These are phyloP conservation scores for Pezicula carpinea DNA, from an alignment of 2,329 filamentous ascomycete genomes.

Conservation along the genomic window DNA sequence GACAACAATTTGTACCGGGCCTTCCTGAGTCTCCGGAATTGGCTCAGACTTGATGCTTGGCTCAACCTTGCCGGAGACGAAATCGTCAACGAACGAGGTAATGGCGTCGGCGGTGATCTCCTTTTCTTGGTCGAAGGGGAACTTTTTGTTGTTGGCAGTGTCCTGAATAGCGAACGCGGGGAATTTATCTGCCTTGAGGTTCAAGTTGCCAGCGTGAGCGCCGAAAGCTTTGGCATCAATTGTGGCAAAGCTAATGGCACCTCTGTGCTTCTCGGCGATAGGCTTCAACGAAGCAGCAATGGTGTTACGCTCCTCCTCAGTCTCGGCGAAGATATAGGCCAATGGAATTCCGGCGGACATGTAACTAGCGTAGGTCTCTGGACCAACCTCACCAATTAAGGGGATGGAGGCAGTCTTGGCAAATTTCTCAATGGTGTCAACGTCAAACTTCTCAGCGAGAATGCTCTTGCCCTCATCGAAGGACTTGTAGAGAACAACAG, in stretches of 20 bases:
- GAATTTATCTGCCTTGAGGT: constrained; percentile 93
- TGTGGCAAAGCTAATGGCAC: constrained; percentile 94
- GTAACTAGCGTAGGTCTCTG: constrained; percentile 93
- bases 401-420: constrained; percentile 82
- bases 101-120: constrained; percentile 67
- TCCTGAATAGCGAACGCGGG: constrained; percentile 98
- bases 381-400: constrained; percentile 90
- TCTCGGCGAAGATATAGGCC: constrained; percentile 97
- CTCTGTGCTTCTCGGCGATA: constrained; percentile 86
- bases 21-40: constrained; percentile 89
- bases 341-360: constrained; percentile 90
- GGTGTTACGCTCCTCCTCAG: constrained; percentile 77
- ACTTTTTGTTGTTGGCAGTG: constrained; percentile 93
- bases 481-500: constrained; percentile 91
- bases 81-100: constrained; percentile 79
- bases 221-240: constrained; percentile 94
- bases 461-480: constrained; percentile 95
- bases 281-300: constrained; percentile 76
- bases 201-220: constrained; percentile 92
- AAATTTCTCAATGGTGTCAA: constrained; percentile 75
- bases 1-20: constrained; percentile 80
- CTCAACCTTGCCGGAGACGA: constrained; percentile 80
- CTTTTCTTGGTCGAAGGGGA: constrained; percentile 82
- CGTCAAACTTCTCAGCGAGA: constrained; percentile 77
- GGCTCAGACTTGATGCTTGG: constrained; percentile 98